A percentile compares a stretch with the other conserved stretches of the same genome.
Conservation (phyloP, 768 basidiomycete genomes). For the Pulveroboletus sp. region DNA sequence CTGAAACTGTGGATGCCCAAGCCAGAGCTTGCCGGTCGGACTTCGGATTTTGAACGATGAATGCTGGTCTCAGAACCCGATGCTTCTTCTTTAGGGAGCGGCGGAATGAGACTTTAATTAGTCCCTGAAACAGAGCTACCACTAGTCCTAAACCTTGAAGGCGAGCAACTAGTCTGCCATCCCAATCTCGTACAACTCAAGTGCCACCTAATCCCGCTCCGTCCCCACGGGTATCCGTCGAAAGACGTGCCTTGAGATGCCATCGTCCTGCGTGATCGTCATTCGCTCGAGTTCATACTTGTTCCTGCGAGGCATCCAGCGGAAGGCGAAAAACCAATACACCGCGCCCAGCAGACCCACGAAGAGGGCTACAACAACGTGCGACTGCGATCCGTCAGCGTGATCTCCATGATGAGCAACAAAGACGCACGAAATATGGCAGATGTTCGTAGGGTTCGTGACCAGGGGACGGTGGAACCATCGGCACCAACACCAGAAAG, state of each 20-base stretch:
- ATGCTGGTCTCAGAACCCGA: too few relatives aligned
- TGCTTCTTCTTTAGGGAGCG: too few relatives aligned
- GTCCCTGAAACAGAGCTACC: too few relatives aligned
- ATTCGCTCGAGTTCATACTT: slow-evolving; percentile 50
- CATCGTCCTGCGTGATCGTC: slow-evolving; percentile 51
- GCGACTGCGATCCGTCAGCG: slow-evolving; percentile 36
- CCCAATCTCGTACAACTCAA: too few relatives aligned
- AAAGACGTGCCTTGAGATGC: slow-evolving; percentile 53
- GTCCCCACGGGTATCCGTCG: slow-evolving; percentile 31
- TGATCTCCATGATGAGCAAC: neutral
- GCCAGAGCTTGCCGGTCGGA: slow-evolving; percentile 9
- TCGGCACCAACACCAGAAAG: slow-evolving; percentile 57
- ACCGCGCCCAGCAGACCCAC: slow-evolving; percentile 46
- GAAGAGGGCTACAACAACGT: slow-evolving; percentile 43
- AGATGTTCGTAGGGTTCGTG: slow-evolving; percentile 50
- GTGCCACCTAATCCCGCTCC: slow-evolving; percentile 1
- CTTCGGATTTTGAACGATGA: too few relatives aligned
- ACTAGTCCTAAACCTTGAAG: too few relatives aligned
- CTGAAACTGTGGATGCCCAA: too few relatives aligned
- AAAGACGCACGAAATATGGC: slow-evolving; percentile 61
- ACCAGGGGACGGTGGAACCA: slow-evolving; percentile 56
- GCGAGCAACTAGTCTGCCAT: too few relatives aligned
- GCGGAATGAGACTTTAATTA: too few relatives aligned
- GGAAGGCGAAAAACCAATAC: slow-evolving; percentile 56
- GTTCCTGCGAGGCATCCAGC: slow-evolving; percentile 44